These are phyloP conservation scores for Mortierella sp. DNA, from an alignment of 371 early-diverging fungal genomes.

Conservation along the genomic window DNA sequence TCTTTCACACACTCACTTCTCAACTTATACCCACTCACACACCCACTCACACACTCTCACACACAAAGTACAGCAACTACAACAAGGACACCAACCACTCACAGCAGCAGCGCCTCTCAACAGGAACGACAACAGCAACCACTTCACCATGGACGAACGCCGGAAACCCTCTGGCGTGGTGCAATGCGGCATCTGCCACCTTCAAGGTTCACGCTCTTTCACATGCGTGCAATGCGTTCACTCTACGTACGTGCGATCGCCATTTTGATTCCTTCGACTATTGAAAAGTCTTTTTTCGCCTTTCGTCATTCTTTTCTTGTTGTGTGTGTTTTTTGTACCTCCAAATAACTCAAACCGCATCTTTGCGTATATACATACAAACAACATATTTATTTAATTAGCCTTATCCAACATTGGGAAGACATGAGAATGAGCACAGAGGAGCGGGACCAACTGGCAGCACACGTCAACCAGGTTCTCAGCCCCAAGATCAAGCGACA, in stretches of 20 bases:
- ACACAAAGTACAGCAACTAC: not conserved
- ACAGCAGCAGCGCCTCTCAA: not conserved
- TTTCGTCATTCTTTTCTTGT: not conserved
- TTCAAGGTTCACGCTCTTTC: conserved; percentile 49
- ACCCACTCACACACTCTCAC: not conserved
- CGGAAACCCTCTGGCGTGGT: conserved; percentile 18
- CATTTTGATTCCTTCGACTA: not conserved
- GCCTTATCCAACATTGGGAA: conserved; percentile 61
- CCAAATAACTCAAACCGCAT: not conserved
- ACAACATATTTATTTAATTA: no score
- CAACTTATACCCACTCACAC: not conserved
- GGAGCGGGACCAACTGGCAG: conserved; percentile 60
- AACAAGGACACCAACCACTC: not conserved
- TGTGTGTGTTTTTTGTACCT: not conserved
- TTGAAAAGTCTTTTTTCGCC: not conserved
- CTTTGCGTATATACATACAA: not conserved
- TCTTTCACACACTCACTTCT: not conserved
- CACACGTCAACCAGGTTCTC: conserved; percentile 58
- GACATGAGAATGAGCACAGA: conserved; percentile 50
- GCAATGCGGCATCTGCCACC: conserved; percentile 44
- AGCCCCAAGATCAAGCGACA: conserved; percentile 55
- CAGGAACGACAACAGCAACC: no score
- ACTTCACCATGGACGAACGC: conserved; percentile 32
- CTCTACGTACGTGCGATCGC: conserved; percentile 36
- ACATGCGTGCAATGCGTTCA: conserved; percentile 48